Conservation (phyloP, 1,139 yeast genomes). For the Pichia sp. region DNA sequence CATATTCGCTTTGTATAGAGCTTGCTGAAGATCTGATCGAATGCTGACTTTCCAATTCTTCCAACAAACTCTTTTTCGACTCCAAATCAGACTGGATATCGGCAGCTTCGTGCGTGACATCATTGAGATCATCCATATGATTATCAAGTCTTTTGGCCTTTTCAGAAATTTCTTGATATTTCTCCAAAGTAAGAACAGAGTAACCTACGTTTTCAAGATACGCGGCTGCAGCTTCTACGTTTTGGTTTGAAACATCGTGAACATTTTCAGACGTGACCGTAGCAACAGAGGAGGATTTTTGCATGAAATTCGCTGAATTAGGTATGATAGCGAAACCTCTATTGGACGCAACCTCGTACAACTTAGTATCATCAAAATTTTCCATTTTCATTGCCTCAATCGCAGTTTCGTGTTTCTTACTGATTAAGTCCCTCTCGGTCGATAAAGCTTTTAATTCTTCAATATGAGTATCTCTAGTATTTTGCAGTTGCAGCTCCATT, state of each 20-base stretch:
- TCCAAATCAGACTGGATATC: conserved; percentile 9
- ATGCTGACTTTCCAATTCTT: conserved; percentile 6
- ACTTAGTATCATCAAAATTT: not conserved
- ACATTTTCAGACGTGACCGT: conserved; percentile 11
- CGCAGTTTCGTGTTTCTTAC: not conserved
- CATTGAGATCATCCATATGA: conserved; percentile 9
- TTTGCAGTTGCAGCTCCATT: too few relatives aligned
- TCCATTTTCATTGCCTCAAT: not conserved
- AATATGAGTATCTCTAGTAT: too few relatives aligned
- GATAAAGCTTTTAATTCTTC: too few relatives aligned
- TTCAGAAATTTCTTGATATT: conserved; percentile 14
- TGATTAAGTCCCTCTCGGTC: not conserved
- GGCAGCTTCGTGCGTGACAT: conserved; percentile 10
- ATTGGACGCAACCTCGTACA: not conserved
- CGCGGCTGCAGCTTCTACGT: conserved; percentile 13
- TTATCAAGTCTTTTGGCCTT: not conserved
- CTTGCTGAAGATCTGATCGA: conserved; percentile 5
- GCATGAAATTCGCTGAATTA: conserved; percentile 4
- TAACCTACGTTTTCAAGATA: conserved; percentile 16
- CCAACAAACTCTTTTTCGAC: conserved; percentile 7
- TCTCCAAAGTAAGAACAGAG: conserved; percentile 16
- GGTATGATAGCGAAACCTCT: not conserved
- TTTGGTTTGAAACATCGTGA: conserved; percentile 10
- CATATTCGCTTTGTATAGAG: conserved; percentile 6
- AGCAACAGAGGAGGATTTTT: conserved; percentile 10